phyloP scores from a whole-genome alignment of 371 early-diverging fungal genomes.

The Mucor indicus region DNA sequence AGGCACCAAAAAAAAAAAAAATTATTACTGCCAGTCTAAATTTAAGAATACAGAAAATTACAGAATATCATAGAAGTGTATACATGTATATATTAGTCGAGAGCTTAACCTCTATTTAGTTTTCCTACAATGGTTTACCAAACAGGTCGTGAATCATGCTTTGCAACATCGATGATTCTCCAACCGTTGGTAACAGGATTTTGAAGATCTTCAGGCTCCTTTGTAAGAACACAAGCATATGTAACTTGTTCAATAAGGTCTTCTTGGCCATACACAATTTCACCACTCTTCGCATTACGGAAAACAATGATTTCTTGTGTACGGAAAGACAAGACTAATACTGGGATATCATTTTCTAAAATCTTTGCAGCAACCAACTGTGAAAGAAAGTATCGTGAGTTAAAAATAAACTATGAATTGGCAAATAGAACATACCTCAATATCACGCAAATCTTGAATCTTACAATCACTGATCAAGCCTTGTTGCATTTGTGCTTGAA shows the following conservation, averaged over 20 bases:
- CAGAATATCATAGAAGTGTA: too few relatives aligned
- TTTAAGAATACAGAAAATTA: too few relatives aligned
- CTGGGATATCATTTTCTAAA: constrained; percentile 89
- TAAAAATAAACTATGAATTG: too few relatives aligned
- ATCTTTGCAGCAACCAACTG: constrained; percentile 78
- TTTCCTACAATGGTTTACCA: constrained; percentile 47
- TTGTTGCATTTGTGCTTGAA: constrained; percentile 83
- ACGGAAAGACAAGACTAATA: constrained; percentile 85
- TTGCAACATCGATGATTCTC: constrained; percentile 89
- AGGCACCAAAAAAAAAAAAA: too few relatives aligned
- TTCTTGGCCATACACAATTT: constrained; percentile 85
- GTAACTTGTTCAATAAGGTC: constrained; percentile 85
- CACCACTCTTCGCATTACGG: constrained; percentile 80
- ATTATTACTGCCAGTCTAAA: too few relatives aligned
- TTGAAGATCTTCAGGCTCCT: constrained; percentile 80
- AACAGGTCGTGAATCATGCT: constrained; percentile 67
- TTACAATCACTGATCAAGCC: constrained; percentile 92
- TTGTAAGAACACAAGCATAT: constrained; percentile 88
- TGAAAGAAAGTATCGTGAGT: too few relatives aligned
- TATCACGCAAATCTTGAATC: constrained; percentile 89
- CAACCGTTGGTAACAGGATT: constrained; percentile 90
- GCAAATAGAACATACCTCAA: constrained; percentile 82
- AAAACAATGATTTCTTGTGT: constrained; percentile 95
- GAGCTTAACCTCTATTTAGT: too few relatives aligned
- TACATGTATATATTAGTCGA: too few relatives aligned